Percentiles rank a stretch among this genome's conserved stretches.
Evolutionary conservation across 1,284 basidiomycete genomes (phyloP).

Genomic region (Apiotrichum montevideense): DNA sequence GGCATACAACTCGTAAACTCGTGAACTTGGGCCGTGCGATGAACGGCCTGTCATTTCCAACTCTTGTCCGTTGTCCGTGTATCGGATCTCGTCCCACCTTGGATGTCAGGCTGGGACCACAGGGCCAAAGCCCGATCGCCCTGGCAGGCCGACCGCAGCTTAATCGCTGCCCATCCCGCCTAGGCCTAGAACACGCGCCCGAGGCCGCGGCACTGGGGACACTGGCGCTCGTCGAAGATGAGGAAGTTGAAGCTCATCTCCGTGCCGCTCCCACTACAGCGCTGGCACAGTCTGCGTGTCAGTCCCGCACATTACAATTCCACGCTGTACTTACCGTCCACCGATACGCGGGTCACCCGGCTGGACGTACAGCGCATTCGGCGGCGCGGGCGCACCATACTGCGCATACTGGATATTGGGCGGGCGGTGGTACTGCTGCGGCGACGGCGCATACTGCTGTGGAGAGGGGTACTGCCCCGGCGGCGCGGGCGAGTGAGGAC

Average conservation of each 20-base stretch:
- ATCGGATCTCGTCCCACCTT: too few species aligned
- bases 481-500: neutral
- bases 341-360: conserved; percentile 45
- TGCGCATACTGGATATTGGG: conserved; percentile 16
- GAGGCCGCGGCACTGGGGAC: conserved; percentile 31
- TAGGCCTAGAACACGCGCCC: conserved; percentile 30
- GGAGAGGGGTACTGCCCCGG: too few species aligned
- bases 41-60: too few species aligned
- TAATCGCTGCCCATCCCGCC: neutral
- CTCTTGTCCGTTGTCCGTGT: too few species aligned
- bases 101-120: too few species aligned
- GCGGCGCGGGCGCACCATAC: conserved; percentile 15
- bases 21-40: too few species aligned
- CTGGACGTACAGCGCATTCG: conserved; percentile 31
- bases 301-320: too few species aligned
- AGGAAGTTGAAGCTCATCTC: conserved; percentile 28
- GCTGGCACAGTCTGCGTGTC: conserved; percentile 25
- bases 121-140: neutral
- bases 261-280: conserved; percentile 35
- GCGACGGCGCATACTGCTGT: conserved; percentile 3
- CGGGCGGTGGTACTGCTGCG: conserved; percentile 7
- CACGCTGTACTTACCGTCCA: conserved; percentile 28
- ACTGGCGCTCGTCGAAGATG: conserved; percentile 38
- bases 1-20: too few species aligned
- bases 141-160: neutral